phyloP scores from a whole-genome alignment of 2,329 filamentous ascomycete species.

The Penicillium italicum region DNA sequence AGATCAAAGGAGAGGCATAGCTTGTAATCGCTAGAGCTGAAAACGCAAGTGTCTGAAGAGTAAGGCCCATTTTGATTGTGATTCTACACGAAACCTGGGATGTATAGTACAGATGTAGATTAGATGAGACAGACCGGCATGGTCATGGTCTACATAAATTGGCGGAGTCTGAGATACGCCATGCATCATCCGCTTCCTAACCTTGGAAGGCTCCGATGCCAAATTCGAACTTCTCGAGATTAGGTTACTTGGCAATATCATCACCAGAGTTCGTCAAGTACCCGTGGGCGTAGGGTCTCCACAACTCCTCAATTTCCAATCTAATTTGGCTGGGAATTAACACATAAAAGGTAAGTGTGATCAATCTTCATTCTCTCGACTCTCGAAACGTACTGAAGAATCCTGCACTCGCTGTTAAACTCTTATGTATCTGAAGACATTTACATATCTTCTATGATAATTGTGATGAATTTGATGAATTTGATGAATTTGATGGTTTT shows the following conservation, averaged over 20 bases:
- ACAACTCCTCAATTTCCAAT: too few relatives aligned
- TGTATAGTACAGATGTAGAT: neutral
- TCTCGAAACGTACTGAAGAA: too few relatives aligned
- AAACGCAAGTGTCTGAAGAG: slow-evolving; percentile 15
- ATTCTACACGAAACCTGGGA: neutral
- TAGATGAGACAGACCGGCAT: neutral
- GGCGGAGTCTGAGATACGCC: neutral
- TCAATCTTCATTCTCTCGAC: too few relatives aligned
- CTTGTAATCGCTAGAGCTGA: slow-evolving; percentile 17
- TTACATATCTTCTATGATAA: too few relatives aligned
- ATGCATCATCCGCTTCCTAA: neutral
- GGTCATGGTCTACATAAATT: neutral
- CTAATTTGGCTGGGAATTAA: too few relatives aligned
- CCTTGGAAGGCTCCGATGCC: slow-evolving; percentile 1
- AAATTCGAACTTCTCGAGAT: neutral
- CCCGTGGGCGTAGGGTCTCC: neutral
- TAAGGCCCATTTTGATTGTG: slow-evolving; percentile 14
- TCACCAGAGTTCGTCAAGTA: neutral
- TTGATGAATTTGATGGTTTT: too few relatives aligned
- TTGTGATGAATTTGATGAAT: too few relatives aligned
- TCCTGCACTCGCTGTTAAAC: too few relatives aligned
- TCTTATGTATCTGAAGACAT: too few relatives aligned
- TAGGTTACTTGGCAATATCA: slow-evolving; percentile 1
- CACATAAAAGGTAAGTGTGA: too few relatives aligned
- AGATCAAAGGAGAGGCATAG: slow-evolving; percentile 23